Evolutionary conservation across 352 stramenopile species (phyloP).

Genomic region (Blastocystis sp.): DNA sequence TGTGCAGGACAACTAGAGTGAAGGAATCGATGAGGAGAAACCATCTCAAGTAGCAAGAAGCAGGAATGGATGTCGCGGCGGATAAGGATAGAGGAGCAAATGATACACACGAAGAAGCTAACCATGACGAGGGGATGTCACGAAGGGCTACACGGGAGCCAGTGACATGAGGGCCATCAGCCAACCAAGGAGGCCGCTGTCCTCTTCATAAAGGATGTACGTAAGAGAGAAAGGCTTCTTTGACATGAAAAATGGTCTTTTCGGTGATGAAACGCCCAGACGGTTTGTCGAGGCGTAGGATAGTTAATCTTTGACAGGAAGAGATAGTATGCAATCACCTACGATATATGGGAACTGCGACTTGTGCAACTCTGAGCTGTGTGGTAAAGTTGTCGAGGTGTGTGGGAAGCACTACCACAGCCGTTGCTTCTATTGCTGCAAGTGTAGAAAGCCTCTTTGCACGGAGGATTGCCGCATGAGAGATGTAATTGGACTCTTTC

Average conservation of each 20-base stretch:
- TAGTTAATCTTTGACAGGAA: background rate
- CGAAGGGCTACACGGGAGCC: slow-evolving; percentile 26
- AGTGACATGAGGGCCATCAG: slow-evolving; percentile 50
- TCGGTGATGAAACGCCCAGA: slow-evolving; percentile 33
- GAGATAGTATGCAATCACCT: slow-evolving; percentile 15
- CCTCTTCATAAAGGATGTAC: slow-evolving; percentile 57
- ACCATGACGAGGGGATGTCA: background rate
- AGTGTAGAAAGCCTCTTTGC: slow-evolving; percentile 47
- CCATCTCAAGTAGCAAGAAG: slow-evolving; percentile 60
- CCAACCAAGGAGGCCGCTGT: slow-evolving; percentile 45
- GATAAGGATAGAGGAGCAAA: slow-evolving; percentile 63
- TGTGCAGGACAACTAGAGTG: slow-evolving; percentile 30
- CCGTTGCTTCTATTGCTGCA: slow-evolving; percentile 60
- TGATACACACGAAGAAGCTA: slow-evolving; percentile 51
- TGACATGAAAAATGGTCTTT: slow-evolving; percentile 20
- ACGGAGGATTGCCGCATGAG: slow-evolving; percentile 45
- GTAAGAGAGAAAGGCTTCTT: slow-evolving; percentile 50
- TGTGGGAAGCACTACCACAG: slow-evolving; percentile 47
- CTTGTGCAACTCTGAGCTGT: slow-evolving; percentile 65
- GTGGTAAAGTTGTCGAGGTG: slow-evolving; percentile 35
- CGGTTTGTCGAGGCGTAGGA: background rate
- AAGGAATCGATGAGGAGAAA: background rate
- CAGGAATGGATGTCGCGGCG: slow-evolving; percentile 57
- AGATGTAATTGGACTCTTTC: background rate
- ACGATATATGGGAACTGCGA: slow-evolving; percentile 42